These are phyloP conservation scores for Guadua angustifolia DNA, from an alignment of 176 grass and related monocot species.

Conservation along the genomic window DNA sequence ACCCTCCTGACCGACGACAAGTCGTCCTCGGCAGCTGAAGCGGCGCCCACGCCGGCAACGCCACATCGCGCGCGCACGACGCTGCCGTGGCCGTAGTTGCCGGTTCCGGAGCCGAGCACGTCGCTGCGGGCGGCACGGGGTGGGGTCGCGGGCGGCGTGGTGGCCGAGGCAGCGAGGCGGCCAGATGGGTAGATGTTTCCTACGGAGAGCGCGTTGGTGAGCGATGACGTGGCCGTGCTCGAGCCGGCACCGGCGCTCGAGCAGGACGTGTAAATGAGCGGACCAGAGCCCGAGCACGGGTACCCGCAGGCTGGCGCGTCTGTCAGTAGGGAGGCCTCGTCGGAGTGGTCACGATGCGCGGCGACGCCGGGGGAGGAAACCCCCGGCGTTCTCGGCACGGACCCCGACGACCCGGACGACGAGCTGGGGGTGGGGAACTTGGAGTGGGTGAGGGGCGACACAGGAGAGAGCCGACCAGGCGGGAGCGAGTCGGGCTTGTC, in stretches of 20 bases:
- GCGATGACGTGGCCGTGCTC: constrained; percentile 70
- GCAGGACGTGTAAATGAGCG: constrained; percentile 67
- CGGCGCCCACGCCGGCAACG: background rate
- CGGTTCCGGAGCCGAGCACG: constrained; percentile 85
- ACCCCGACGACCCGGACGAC: constrained; percentile 73
- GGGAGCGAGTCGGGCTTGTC: constrained; percentile 70
- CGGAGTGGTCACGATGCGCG: constrained; percentile 69
- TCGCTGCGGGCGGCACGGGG: constrained; percentile 60
- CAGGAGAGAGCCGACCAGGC: constrained; percentile 58
- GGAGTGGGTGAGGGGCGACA: constrained; percentile 66
- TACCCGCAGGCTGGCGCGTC: constrained; percentile 33
- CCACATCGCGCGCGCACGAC: constrained; percentile 61
- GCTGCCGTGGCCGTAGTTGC: constrained; percentile 93
- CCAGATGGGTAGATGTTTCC: constrained; percentile 94
- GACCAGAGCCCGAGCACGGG: constrained; percentile 74
- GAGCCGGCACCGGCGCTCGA: constrained; percentile 35
- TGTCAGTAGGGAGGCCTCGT: constrained; percentile 60
- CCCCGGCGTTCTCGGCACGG: constrained; percentile 32
- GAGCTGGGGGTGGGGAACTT: constrained; percentile 61
- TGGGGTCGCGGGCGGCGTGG: constrained; percentile 44
- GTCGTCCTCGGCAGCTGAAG: constrained; percentile 40
- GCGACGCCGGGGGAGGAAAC: background rate
- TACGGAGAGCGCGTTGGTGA: constrained; percentile 57
- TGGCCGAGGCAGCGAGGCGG: constrained; percentile 50
- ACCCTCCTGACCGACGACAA: constrained; percentile 55